Evolutionary conservation across 169 alveolate species (phyloP).

Genomic region (Plasmodium reichenowi): DNA sequence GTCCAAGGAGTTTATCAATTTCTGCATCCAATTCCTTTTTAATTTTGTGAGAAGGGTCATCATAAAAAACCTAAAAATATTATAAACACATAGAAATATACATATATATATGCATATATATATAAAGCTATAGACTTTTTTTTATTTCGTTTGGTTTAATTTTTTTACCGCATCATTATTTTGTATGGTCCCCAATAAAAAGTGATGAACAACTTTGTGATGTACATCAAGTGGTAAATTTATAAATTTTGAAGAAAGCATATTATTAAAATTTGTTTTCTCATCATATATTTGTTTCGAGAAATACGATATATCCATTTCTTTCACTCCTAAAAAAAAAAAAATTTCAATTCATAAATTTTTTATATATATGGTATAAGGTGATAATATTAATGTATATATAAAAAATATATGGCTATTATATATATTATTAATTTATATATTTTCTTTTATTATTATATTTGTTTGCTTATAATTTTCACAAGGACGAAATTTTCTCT

Average conservation of each 20-base stretch:
- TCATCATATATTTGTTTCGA: constrained; percentile 53
- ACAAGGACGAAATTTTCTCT: no score
- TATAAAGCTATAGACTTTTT: neutral
- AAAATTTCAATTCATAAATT: constrained; percentile 3
- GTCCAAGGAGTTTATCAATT: constrained; percentile 33
- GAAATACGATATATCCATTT: constrained; percentile 28
- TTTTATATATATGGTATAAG: neutral
- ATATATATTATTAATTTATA: no score
- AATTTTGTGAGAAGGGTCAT: neutral
- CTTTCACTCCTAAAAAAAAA: constrained; percentile 26
- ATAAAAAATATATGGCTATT: no score
- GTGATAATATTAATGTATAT: no score
- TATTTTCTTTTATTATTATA: no score
- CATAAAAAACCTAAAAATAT: constrained; percentile 14
- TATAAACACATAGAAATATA: neutral
- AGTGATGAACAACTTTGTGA: constrained; percentile 36
- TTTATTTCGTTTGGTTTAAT: neutral
- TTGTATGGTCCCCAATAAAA: constrained; percentile 49
- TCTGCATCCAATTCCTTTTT: constrained; percentile 13
- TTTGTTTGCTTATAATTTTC: no score
- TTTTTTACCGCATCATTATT: constrained; percentile 21
- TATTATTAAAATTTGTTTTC: constrained; percentile 41
- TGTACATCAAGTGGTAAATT: constrained; percentile 38
- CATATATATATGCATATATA: neutral
- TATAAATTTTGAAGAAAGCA: constrained; percentile 24